These are phyloP conservation scores for Suillus clintonianus DNA, from an alignment of 768 basidiomycete species.

Conservation along the genomic window DNA sequence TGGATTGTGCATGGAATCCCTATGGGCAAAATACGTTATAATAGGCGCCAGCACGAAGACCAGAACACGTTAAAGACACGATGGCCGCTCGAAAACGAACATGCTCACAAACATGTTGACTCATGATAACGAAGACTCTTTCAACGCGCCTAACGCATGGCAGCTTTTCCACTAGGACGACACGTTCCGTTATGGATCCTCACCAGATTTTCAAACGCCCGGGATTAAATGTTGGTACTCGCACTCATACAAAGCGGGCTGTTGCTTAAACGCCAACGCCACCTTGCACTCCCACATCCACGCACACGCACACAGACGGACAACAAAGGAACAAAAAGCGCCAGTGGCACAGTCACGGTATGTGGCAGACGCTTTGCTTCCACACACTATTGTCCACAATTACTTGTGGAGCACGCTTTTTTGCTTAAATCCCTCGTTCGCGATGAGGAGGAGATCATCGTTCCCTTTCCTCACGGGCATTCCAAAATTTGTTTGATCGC, in stretches of 20 bases:
- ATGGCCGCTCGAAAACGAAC: not conserved
- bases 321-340: not conserved
- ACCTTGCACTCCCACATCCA: not conserved
- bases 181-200: not conserved
- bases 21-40: conserved; percentile 1
- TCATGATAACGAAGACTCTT: not conserved
- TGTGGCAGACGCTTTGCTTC: not conserved
- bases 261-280: conserved; percentile 1
- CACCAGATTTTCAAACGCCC: not conserved
- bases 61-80: not conserved
- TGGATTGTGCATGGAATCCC: conserved; percentile 14
- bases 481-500: not conserved
- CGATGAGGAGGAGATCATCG: not conserved
- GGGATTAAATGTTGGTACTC: not conserved
- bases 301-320: not conserved
- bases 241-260: not conserved
- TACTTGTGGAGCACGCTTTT: not conserved
- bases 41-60: not conserved
- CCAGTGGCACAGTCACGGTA: not conserved
- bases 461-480: not conserved
- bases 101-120: not conserved
- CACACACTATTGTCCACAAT: not conserved
- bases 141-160: not conserved
- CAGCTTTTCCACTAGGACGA: not conserved
- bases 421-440: not conserved